Evolutionary conservation across 495 filamentous ascomycete species (phyloP).

Genomic region (Tetracladium setigerum): DNA sequence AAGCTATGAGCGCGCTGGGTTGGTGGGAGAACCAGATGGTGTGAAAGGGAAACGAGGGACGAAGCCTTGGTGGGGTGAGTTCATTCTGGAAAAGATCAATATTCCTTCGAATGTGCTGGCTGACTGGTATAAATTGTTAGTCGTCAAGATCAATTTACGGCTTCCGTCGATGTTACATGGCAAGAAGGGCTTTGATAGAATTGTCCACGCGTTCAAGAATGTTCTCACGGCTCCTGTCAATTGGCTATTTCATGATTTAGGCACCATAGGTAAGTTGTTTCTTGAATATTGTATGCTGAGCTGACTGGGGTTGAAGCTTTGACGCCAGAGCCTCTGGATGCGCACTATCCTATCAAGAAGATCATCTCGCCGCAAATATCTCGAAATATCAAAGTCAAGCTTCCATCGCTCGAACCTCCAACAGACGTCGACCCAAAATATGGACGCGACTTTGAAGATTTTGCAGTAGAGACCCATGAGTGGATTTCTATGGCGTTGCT

Average conservation of each 20-base stretch:
- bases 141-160: conserved; percentile 75
- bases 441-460: conserved; percentile 48
- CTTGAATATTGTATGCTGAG: not conserved
- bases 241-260: conserved; percentile 73
- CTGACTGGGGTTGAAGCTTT: conserved; percentile 26
- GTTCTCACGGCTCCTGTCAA: conserved; percentile 61
- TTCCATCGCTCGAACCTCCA: conserved; percentile 43
- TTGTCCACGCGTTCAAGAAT: conserved; percentile 79
- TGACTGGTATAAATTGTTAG: conserved; percentile 32
- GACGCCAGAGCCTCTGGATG: conserved; percentile 41
- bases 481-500: conserved; percentile 75
- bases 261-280: conserved; percentile 31
- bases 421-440: conserved; percentile 29
- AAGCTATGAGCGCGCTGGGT: conserved; percentile 75
- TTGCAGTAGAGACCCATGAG: conserved; percentile 63
- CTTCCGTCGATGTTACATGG: conserved; percentile 79
- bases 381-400: conserved; percentile 28
- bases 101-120: not conserved
- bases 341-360: conserved; percentile 45
- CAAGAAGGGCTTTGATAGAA: conserved; percentile 82
- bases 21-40: conserved; percentile 65
- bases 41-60: conserved; percentile 45
- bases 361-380: conserved; percentile 25
- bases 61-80: conserved; percentile 43
- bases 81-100: not conserved